A percentile compares a stretch with the other conserved stretches of the same genome.
These are phyloP conservation scores for Erythrophleum ivorense DNA, from an alignment of 331 rosid species.

Conservation along the genomic window DNA sequence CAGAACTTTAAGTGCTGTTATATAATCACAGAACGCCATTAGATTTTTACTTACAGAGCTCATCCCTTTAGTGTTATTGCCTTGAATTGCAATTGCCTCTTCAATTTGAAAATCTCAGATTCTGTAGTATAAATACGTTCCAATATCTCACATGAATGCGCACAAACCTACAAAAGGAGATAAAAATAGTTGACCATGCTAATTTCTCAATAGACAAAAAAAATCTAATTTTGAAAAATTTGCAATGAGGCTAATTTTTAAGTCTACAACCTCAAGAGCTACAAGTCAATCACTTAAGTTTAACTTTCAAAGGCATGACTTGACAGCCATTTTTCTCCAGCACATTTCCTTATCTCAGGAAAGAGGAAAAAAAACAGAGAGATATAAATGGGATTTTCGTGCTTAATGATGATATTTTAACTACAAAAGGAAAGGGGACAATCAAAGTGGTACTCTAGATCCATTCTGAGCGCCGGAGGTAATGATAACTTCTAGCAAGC, in stretches of 20 bases:
- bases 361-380: constrained; percentile 29
- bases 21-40: constrained; percentile 14
- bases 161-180: constrained; percentile 70
- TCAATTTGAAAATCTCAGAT: constrained; percentile 95
- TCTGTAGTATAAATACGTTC: constrained; percentile 88
- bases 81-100: constrained; percentile 93
- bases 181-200: constrained; percentile 36
- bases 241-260: not conserved
- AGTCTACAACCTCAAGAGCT: constrained; percentile 36
- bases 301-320: constrained; percentile 25
- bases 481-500: constrained; percentile 27
- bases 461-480: constrained; percentile 25
- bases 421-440: constrained; percentile 13
- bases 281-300: constrained; percentile 7
- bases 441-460: constrained; percentile 26
- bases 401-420: not conserved
- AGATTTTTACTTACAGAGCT: constrained; percentile 61
- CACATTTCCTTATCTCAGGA: constrained; percentile 18
- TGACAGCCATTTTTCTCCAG: constrained; percentile 32
- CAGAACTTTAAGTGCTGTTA: constrained; percentile 31
- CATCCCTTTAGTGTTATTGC: constrained; percentile 66
- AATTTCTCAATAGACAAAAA: not conserved
- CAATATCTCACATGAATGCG: constrained; percentile 86
- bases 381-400: not conserved
- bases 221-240: constrained; percentile 16